Evolutionary conservation across 2,329 filamentous ascomycete genomes (phyloP).

Genomic region (Aspergillus pseudotamarii): DNA sequence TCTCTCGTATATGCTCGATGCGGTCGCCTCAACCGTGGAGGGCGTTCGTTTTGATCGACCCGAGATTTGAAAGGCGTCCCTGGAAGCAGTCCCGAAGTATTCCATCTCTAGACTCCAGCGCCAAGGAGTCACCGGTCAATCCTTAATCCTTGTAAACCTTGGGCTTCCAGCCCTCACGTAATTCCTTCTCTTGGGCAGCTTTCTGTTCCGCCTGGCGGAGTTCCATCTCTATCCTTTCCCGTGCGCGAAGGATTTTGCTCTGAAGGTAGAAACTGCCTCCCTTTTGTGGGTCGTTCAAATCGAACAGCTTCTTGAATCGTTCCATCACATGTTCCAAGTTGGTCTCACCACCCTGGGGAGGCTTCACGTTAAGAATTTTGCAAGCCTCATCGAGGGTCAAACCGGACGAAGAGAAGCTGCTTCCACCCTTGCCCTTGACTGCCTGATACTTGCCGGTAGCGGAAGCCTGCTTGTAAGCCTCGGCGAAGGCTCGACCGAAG

Average conservation of each 20-base stretch:
- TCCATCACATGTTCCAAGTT: constrained; percentile 79
- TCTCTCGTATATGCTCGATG: background rate
- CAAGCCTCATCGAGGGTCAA: constrained; percentile 96
- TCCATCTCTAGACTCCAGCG: background rate
- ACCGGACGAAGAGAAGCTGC: constrained; percentile 64
- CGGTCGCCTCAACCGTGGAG: background rate
- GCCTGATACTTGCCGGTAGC: constrained; percentile 77
- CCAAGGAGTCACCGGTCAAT: constrained; percentile 16
- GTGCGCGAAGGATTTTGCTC: constrained; percentile 89
- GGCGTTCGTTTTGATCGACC: background rate
- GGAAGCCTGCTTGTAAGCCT: constrained; percentile 93
- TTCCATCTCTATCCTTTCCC: constrained; percentile 90
- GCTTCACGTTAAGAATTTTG: constrained; percentile 94
- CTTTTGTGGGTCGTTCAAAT: constrained; percentile 91
- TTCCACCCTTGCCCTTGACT: constrained; percentile 63
- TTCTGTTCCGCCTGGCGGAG: constrained; percentile 71
- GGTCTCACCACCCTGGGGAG: constrained; percentile 74
- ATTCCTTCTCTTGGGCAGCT: constrained; percentile 73
- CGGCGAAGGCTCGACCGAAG: constrained; percentile 86
- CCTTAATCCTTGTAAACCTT: constrained; percentile 89
- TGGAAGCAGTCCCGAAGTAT: background rate
- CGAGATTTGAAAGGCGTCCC: background rate
- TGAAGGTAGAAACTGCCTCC: constrained; percentile 98
- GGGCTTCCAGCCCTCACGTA: constrained; percentile 86
- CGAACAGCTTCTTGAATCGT: constrained; percentile 92